Percentiles rank a stretch among this genome's conserved stretches.
Conservation (phyloP, 371 early-diverging fungal genomes). For the Actinomortierella ambigua region DNA sequence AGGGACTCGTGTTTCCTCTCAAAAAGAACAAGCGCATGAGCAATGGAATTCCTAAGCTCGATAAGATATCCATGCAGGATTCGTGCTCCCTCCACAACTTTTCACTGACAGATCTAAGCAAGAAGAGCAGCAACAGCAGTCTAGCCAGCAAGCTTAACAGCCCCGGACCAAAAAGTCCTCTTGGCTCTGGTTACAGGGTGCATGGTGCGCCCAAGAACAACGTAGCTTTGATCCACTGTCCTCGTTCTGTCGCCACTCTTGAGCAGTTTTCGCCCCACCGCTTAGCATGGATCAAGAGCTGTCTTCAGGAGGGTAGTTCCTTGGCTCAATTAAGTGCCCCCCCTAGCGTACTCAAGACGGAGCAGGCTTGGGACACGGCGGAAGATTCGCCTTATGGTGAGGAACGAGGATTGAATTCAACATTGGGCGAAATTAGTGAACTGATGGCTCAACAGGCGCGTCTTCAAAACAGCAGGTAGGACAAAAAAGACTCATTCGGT, state of each 20-base stretch:
- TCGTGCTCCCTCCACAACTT: conserved; percentile 1
- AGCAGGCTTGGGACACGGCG: conserved; percentile 18
- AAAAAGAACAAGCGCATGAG: too few species aligned
- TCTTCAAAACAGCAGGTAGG: too few species aligned
- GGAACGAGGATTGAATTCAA: too few species aligned
- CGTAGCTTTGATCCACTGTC: conserved; percentile 21
- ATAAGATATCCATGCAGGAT: too few species aligned
- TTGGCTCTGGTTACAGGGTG: neutral
- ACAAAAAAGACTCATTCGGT: too few species aligned
- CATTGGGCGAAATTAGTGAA: too few species aligned
- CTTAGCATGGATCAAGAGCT: conserved; percentile 20
- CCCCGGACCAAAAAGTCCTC: conserved; percentile 7
- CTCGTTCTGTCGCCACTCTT: conserved; percentile 14
- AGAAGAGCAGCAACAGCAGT: conserved; percentile 6
- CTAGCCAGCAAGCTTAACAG: conserved; percentile 8
- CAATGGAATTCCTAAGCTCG: too few species aligned
- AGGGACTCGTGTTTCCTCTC: too few species aligned
- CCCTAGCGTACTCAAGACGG: conserved; percentile 12
- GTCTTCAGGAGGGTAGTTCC: neutral
- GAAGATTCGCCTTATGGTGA: neutral
- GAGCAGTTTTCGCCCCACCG: conserved; percentile 30
- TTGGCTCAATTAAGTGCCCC: conserved; percentile 2
- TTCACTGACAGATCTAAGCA: conserved; percentile 7
- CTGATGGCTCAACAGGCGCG: too few species aligned
- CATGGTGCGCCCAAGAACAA: conserved; percentile 17